These are phyloP conservation scores for Sextonia rubra DNA, from an alignment of 164 flowering plant species.

Conservation along the genomic window DNA sequence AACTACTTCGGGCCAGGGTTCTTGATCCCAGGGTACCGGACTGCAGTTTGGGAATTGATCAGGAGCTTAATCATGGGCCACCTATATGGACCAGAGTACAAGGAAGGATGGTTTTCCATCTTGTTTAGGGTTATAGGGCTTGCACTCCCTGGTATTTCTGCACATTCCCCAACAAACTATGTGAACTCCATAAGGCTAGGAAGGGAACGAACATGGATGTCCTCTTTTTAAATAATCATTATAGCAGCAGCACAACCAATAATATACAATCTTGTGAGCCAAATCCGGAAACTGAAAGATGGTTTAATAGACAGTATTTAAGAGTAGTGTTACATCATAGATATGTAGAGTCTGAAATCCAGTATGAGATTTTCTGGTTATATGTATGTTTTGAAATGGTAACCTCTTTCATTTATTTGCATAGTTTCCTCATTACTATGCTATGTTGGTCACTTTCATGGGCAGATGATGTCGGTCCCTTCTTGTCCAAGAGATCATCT, in stretches of 20 bases:
- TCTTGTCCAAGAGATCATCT: too few species aligned
- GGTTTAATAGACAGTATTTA: too few species aligned
- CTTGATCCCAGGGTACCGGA: slow-evolving; percentile 43
- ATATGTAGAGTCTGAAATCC: too few species aligned
- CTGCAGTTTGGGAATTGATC: slow-evolving; percentile 62
- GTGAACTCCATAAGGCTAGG: slow-evolving; percentile 49
- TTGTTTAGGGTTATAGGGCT: slow-evolving; percentile 44
- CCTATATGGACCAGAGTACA: slow-evolving; percentile 41
- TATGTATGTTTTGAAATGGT: too few species aligned
- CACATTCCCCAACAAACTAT: slow-evolving; percentile 60
- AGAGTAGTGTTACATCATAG: too few species aligned
- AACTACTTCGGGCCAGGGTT: slow-evolving; percentile 58
- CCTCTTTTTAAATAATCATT: slow-evolving; percentile 4
- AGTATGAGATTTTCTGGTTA: too few species aligned
- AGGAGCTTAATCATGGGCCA: slow-evolving; percentile 46
- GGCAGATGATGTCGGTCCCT: too few species aligned
- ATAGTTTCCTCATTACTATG: too few species aligned
- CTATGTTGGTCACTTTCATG: too few species aligned
- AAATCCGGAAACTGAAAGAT: too few species aligned
- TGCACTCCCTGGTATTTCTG: slow-evolving; percentile 58
- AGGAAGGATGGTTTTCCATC: slow-evolving; percentile 44
- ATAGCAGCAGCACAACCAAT: background rate
- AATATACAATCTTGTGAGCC: too few species aligned
- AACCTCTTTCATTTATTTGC: too few species aligned
- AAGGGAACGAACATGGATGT: slow-evolving; percentile 11